Evolutionary conservation across 148 eudicot species (phyloP).

Genomic region (Rheum nobile): DNA sequence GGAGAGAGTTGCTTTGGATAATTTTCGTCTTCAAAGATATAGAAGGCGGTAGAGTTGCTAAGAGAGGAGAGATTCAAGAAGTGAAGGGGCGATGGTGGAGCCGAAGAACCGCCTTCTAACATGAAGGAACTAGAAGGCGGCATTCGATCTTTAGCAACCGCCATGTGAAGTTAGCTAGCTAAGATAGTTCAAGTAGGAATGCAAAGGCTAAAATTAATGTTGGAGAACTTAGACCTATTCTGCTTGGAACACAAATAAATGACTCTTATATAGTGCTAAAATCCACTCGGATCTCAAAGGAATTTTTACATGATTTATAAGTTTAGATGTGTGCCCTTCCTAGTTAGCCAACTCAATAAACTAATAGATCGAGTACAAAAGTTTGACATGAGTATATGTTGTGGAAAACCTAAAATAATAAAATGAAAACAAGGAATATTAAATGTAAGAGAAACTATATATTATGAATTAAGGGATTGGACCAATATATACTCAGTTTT

Average conservation of each 20-base stretch:
- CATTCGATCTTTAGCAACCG: conserved; percentile 7
- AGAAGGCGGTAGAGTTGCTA: not conserved
- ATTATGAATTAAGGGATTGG: too few species aligned
- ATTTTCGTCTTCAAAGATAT: conserved; percentile 4
- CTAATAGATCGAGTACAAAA: not conserved
- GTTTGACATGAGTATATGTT: not conserved
- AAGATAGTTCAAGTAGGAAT: not conserved
- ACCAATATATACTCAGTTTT: too few species aligned
- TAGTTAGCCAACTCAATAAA: not conserved
- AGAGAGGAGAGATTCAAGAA: conserved; percentile 5
- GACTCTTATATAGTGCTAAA: not conserved
- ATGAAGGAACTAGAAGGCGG: not conserved
- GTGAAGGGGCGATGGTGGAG: not conserved
- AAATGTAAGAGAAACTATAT: too few species aligned
- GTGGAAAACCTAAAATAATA: not conserved
- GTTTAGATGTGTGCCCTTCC: not conserved
- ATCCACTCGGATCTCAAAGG: not conserved
- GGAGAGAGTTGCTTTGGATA: not conserved
- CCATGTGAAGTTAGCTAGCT: not conserved
- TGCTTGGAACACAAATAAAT: not conserved
- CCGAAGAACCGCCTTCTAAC: not conserved
- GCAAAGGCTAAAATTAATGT: not conserved
- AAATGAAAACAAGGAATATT: not conserved
- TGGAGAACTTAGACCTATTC: not conserved
- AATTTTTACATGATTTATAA: not conserved